These are phyloP conservation scores for Pseudonitzschia multiseries DNA, from an alignment of 108 stramenopile genomes.

Conservation along the genomic window DNA sequence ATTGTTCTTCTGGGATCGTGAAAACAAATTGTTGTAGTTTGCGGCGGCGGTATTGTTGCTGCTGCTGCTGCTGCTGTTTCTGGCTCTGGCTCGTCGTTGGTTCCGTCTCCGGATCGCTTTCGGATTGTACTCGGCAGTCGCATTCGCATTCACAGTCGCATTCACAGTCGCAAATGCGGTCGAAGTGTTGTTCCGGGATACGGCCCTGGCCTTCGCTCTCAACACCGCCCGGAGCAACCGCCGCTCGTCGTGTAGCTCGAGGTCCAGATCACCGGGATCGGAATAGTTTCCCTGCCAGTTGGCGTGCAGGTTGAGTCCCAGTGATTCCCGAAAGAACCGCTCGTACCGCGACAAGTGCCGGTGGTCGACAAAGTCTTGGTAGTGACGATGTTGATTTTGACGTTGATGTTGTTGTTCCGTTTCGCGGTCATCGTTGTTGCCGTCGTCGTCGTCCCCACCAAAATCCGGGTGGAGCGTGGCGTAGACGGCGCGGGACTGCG, in stretches of 20 bases:
- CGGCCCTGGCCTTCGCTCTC: background rate
- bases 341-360: conserved; percentile 58
- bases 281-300: conserved; percentile 49
- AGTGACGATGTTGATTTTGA: background rate
- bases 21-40: background rate
- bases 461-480: conserved; percentile 18
- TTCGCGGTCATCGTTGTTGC: conserved; percentile 7
- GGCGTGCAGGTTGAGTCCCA: conserved; percentile 20
- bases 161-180: background rate
- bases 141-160: too few species aligned
- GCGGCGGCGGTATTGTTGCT: background rate
- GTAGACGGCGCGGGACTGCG: conserved; percentile 23
- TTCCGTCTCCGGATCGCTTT: background rate
- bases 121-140: too few species aligned
- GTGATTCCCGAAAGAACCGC: conserved; percentile 24
- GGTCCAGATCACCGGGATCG: background rate
- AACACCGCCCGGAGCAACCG: background rate
- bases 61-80: background rate
- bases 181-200: background rate
- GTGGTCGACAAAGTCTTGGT: conserved; percentile 36
- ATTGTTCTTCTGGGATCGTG: too few species aligned
- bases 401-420: background rate
- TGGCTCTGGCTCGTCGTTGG: background rate
- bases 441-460: background rate
- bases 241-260: conserved; percentile 1